These are phyloP conservation scores for Phlyctochytrium arcticum DNA, from an alignment of 192 early-diverging fungal genomes.

Conservation along the genomic window DNA sequence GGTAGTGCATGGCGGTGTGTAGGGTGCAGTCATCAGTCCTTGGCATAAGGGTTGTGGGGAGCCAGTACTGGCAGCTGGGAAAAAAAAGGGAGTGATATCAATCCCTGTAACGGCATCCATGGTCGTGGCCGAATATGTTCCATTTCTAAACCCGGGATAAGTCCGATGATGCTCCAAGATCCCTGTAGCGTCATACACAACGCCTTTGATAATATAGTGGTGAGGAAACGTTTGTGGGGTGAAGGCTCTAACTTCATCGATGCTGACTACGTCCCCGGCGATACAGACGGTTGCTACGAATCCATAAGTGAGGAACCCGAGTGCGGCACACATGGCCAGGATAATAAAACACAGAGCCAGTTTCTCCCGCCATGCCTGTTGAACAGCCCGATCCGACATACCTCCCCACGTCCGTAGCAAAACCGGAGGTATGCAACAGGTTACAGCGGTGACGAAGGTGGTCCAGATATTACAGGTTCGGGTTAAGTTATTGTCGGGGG, in stretches of 20 bases:
- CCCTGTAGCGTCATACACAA: constrained; percentile 28
- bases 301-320: constrained; percentile 50
- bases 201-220: constrained; percentile 27
- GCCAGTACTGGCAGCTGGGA: neutral
- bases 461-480: constrained; percentile 51
- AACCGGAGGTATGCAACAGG: constrained; percentile 68
- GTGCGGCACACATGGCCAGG: constrained; percentile 59
- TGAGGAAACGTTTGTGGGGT: constrained; percentile 5
- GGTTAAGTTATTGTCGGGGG: no score
- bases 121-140: neutral
- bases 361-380: constrained; percentile 94
- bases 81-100: constrained; percentile 34
- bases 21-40: neutral
- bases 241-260: constrained; percentile 9
- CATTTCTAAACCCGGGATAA: constrained; percentile 11
- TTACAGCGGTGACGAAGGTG: constrained; percentile 63
- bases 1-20: constrained; percentile 18
- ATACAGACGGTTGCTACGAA: constrained; percentile 26
- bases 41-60: constrained; percentile 3
- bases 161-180: constrained; percentile 16
- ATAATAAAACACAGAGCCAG: constrained; percentile 86
- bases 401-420: constrained; percentile 63
- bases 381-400: constrained; percentile 70
- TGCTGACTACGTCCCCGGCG: neutral
- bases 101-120: constrained; percentile 14